Evolutionary conservation across 148 eudicot genomes (phyloP).

Genomic region (Polygonum aviculare): DNA sequence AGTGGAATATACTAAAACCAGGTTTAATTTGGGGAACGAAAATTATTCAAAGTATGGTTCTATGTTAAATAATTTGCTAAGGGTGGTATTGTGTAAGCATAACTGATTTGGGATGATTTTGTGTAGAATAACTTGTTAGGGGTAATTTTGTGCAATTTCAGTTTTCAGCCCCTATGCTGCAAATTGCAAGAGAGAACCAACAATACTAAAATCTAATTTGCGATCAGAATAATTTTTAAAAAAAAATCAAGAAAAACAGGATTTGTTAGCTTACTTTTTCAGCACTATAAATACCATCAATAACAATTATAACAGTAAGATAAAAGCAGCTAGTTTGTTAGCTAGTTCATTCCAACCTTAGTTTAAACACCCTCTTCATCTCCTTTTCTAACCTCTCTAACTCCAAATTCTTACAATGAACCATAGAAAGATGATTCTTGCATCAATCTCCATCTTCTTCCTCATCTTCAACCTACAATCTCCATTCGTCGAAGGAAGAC

Average conservation of each 20-base stretch:
- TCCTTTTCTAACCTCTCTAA: neutral
- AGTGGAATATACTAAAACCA: too few relatives aligned
- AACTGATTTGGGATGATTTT: neutral
- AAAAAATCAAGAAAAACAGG: neutral
- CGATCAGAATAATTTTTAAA: neutral
- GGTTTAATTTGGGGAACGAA: too few relatives aligned
- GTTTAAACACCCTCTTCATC: neutral
- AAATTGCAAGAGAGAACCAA: neutral
- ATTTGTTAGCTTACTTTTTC: neutral
- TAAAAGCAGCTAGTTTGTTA: neutral
- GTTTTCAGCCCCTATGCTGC: neutral
- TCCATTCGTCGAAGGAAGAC: slow-evolving; percentile 2
- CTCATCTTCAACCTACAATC: neutral
- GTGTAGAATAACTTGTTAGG: neutral
- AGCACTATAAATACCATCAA: slow-evolving; percentile 5
- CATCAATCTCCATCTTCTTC: slow-evolving; percentile 2
- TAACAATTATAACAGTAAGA: slow-evolving; percentile 4
- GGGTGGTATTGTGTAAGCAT: too few relatives aligned
- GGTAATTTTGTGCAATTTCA: neutral
- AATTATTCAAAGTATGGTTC: too few relatives aligned
- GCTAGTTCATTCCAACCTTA: neutral
- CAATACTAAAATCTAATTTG: neutral
- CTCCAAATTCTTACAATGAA: neutral
- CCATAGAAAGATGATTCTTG: neutral
- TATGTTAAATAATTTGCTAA: too few relatives aligned